phyloP scores from a whole-genome alignment of 306 rosid genomes.

The Abrus pulchellus region DNA sequence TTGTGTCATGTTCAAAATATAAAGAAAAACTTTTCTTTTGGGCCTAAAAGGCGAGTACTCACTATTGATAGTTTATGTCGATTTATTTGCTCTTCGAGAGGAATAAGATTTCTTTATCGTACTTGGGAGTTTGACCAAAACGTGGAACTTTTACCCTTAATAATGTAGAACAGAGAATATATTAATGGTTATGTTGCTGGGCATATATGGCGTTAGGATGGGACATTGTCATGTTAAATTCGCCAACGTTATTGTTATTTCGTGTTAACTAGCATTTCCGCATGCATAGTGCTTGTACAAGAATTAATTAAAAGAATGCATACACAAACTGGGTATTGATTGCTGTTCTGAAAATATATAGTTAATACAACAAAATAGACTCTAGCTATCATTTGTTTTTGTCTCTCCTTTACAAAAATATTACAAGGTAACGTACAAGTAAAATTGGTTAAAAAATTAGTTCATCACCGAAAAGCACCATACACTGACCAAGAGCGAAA shows the following conservation, averaged over 20 bases:
- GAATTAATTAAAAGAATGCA: neutral
- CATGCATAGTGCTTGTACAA: neutral
- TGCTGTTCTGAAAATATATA: slow-evolving; percentile 11
- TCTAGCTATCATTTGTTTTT: slow-evolving; percentile 4
- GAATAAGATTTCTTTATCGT: neutral
- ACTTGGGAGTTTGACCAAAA: neutral
- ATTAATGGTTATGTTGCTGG: neutral
- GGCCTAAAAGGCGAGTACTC: neutral
- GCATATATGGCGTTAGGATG: neutral
- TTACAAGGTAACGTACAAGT: slow-evolving; percentile 52
- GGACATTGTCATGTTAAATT: neutral
- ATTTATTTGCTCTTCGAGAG: neutral
- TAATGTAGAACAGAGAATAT: neutral
- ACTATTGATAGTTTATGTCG: neutral
- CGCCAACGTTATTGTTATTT: neutral
- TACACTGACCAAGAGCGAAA: neutral
- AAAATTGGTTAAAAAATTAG: slow-evolving; percentile 31
- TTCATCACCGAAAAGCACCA: slow-evolving; percentile 29
- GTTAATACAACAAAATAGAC: slow-evolving; percentile 42
- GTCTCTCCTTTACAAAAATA: slow-evolving; percentile 51
- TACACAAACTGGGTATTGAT: slow-evolving; percentile 14
- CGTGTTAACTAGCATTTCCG: neutral
- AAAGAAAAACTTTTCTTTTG: slow-evolving; percentile 16
- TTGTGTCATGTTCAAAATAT: slow-evolving; percentile 7
- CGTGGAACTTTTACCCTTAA: neutral